phyloP scores from a whole-genome alignment of 805 yeast species.

The Aciculoconidium aculeatum region DNA sequence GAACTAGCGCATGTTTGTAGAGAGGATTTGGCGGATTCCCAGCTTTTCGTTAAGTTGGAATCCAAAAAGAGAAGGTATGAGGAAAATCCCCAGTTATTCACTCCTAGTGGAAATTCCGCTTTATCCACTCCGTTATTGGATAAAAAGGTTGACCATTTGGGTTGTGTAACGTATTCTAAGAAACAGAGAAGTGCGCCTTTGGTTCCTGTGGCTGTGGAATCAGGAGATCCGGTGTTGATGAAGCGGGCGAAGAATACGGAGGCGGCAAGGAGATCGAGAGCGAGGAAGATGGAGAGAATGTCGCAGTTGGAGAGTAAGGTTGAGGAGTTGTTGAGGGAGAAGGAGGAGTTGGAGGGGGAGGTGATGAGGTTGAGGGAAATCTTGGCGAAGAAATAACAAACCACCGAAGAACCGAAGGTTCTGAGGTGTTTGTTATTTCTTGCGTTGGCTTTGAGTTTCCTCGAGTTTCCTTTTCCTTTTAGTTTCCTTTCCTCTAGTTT shows the following conservation, averaged over 20 bases:
- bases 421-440: too few relatives aligned
- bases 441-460: too few relatives aligned
- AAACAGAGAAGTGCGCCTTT: slow-evolving; percentile 71
- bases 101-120: slow-evolving; percentile 27
- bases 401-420: too few relatives aligned
- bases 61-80: slow-evolving; percentile 6
- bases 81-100: slow-evolving; percentile 17
- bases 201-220: slow-evolving; percentile 56
- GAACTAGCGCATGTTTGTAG: slow-evolving; percentile 6
- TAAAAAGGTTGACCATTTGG: slow-evolving; percentile 59
- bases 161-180: slow-evolving; percentile 70
- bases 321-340: slow-evolving; percentile 54
- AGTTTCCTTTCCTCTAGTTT: too few relatives aligned
- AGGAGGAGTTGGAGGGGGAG: slow-evolving; percentile 57
- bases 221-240: slow-evolving; percentile 61
- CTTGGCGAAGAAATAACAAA: slow-evolving; percentile 22
- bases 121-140: slow-evolving; percentile 30
- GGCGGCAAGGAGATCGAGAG: slow-evolving; percentile 94
- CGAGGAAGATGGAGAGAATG: slow-evolving; percentile 88
- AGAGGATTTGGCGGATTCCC: slow-evolving; percentile 8
- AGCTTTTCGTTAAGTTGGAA: slow-evolving; percentile 5
- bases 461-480: too few relatives aligned
- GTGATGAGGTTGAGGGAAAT: slow-evolving; percentile 52
- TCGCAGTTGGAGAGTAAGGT: slow-evolving; percentile 73
- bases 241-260: slow-evolving; percentile 97